A percentile compares a stretch with the other conserved stretches of the same genome.
Evolutionary conservation across 2,329 filamentous ascomycete species (phyloP).

Genomic region (Fusarium piperis): DNA sequence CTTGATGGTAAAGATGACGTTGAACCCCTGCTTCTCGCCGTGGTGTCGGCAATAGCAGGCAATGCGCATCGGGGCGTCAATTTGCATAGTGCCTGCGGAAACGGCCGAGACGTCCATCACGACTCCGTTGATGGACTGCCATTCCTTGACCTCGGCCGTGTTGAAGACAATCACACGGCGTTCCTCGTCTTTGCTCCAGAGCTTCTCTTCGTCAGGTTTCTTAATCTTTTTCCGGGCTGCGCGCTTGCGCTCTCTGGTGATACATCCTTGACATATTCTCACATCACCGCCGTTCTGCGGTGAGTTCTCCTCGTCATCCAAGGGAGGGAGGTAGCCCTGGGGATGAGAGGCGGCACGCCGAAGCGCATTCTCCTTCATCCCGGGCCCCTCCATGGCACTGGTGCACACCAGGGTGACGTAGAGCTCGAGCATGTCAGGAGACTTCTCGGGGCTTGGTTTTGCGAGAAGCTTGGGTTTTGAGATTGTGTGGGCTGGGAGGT

Average conservation of each 20-base stretch:
- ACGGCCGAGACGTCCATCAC: slow-evolving; percentile 54
- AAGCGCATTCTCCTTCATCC: slow-evolving; percentile 74
- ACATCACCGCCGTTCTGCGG: slow-evolving; percentile 93
- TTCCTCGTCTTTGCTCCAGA: slow-evolving; percentile 83
- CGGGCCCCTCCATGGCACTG: slow-evolving; percentile 84
- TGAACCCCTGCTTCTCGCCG: slow-evolving; percentile 90
- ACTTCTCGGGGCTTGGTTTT: slow-evolving; percentile 72
- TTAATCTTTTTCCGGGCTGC: slow-evolving; percentile 93
- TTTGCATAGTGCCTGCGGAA: slow-evolving; percentile 73
- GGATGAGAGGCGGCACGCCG: slow-evolving; percentile 57
- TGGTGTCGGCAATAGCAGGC: slow-evolving; percentile 98
- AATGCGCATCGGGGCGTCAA: slow-evolving; percentile 92
- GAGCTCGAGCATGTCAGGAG: slow-evolving; percentile 80
- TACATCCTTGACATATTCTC: slow-evolving; percentile 90
- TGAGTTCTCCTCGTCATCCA: slow-evolving; percentile 71
- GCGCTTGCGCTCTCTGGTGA: slow-evolving; percentile 88
- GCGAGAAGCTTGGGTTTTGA: slow-evolving; percentile 92
- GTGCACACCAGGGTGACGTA: slow-evolving; percentile 88
- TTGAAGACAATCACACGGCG: slow-evolving; percentile 92
- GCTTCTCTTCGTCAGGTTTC: slow-evolving; percentile 90
- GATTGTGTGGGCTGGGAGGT: slow-evolving; percentile 89
- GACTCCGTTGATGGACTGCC: slow-evolving; percentile 71
- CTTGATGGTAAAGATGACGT: slow-evolving; percentile 94
- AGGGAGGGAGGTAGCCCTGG: slow-evolving; percentile 49
- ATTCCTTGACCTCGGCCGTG: slow-evolving; percentile 86